phyloP scores from a whole-genome alignment of 257 asterid species.

The Euphrasia confusa region DNA sequence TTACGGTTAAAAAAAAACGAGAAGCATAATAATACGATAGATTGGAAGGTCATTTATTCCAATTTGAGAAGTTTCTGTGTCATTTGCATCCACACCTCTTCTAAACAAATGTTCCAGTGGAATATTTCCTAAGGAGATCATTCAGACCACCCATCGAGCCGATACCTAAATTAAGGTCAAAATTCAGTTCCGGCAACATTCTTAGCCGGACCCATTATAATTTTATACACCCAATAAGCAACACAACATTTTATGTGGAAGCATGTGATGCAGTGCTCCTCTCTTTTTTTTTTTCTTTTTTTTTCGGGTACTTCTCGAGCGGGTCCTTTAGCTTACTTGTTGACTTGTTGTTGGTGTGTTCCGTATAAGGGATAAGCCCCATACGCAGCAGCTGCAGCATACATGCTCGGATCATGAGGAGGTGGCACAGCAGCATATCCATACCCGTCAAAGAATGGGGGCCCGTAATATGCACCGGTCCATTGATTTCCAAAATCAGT shows the following conservation, averaged over 20 bases:
- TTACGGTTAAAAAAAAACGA: too few relatives aligned
- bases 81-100: constrained; percentile 31
- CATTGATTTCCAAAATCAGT: constrained; percentile 68
- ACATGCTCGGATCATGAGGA: constrained; percentile 75
- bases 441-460: constrained; percentile 72
- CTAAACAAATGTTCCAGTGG: constrained; percentile 40
- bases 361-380: constrained; percentile 82
- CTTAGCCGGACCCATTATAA: constrained; percentile 32
- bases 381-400: constrained; percentile 70
- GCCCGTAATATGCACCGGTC: constrained; percentile 81
- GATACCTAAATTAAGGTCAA: constrained; percentile 48
- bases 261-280: constrained; percentile 24
- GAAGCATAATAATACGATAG: too few relatives aligned
- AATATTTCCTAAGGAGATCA: constrained; percentile 18
- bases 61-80: constrained; percentile 38
- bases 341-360: constrained; percentile 94
- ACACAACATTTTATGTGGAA: constrained; percentile 23
- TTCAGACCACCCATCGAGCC: constrained; percentile 14
- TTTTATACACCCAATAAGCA: constrained; percentile 32
- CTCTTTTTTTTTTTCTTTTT: background rate
- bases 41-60: constrained; percentile 37
- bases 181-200: constrained; percentile 59
- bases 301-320: background rate
- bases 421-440: constrained; percentile 58
- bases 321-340: constrained; percentile 62